A percentile compares a stretch with the other conserved stretches of the same genome.
phyloP scores from a whole-genome alignment of 2,329 filamentous ascomycete genomes.

The Apiospora koreana region DNA sequence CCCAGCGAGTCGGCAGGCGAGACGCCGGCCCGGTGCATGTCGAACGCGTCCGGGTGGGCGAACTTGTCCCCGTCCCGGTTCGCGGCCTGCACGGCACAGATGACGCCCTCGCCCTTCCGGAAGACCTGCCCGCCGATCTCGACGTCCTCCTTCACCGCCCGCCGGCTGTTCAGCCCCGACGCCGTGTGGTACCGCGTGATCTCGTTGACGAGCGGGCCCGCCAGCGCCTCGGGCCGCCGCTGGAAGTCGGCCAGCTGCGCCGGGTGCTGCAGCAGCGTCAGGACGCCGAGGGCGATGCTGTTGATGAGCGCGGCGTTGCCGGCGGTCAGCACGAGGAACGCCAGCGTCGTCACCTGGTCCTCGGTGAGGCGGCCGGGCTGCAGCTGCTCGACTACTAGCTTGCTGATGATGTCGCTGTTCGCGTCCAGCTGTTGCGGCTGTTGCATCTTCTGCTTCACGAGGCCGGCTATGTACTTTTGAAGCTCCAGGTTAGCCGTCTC shows the following conservation, averaged over 20 bases:
- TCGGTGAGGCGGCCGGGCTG: conserved; percentile 10
- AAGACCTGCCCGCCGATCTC: conserved; percentile 33
- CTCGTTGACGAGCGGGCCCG: conserved; percentile 9
- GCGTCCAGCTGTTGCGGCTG: background rate
- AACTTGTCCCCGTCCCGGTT: conserved; percentile 12
- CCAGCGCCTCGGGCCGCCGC: background rate
- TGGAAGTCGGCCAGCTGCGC: conserved; percentile 15
- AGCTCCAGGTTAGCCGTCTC: conserved; percentile 6
- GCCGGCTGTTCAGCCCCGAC: conserved; percentile 64
- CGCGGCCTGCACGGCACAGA: conserved; percentile 15
- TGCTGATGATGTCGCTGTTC: conserved; percentile 14
- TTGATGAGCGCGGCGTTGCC: conserved; percentile 19
- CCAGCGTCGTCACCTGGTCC: conserved; percentile 14
- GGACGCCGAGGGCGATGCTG: conserved; percentile 16
- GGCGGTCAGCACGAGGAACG: conserved; percentile 14
- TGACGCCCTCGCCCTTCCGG: conserved; percentile 15
- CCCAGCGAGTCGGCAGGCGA: background rate
- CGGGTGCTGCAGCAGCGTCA: conserved; percentile 17
- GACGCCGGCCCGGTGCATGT: conserved; percentile 9
- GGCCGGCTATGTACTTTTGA: conserved; percentile 9
- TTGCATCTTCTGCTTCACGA: conserved; percentile 7
- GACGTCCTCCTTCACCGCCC: conserved; percentile 42
- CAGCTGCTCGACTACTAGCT: conserved; percentile 13
- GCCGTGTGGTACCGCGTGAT: conserved; percentile 8
- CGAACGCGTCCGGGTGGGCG: conserved; percentile 11